Evolutionary conservation across 805 yeast species (phyloP).

Genomic region (Saccharomycopsis vini): DNA sequence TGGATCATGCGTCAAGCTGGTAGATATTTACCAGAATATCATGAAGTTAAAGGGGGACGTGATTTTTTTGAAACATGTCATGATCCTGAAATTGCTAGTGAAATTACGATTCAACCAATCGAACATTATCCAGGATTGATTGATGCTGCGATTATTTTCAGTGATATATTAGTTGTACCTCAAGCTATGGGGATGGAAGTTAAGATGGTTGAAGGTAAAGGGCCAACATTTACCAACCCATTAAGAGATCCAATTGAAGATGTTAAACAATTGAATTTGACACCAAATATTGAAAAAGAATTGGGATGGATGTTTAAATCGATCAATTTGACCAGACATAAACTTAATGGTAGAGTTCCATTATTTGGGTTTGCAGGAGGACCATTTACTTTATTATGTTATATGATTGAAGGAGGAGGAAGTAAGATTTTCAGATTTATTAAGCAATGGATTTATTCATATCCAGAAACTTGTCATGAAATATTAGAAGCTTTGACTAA

Average conservation of each 20-base stretch:
- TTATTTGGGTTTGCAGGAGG: conserved; percentile 94
- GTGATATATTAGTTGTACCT: conserved; percentile 92
- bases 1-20: conserved; percentile 99
- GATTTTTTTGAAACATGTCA: conserved; percentile 95
- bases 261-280: conserved; percentile 45
- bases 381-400: conserved; percentile 94
- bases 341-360: conserved; percentile 85
- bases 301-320: conserved; percentile 93
- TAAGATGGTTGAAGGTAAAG: conserved; percentile 87
- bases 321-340: conserved; percentile 82
- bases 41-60: conserved; percentile 70
- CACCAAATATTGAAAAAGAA: conserved; percentile 66
- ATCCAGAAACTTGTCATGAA: conserved; percentile 61
- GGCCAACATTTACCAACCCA: conserved; percentile 89
- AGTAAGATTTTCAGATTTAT: conserved; percentile 85
- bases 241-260: conserved; percentile 68
- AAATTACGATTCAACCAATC: conserved; percentile 91
- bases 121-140: conserved; percentile 80
- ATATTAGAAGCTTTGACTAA: conserved; percentile 74
- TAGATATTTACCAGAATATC: conserved; percentile 83
- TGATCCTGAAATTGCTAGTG: conserved; percentile 89
- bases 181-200: conserved; percentile 98
- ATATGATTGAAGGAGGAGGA: conserved; percentile 98
- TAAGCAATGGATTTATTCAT: conserved; percentile 83
- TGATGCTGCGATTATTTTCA: conserved; percentile 95